Evolutionary conservation across 805 yeast genomes (phyloP).

Genomic region (Candida succiphila): DNA sequence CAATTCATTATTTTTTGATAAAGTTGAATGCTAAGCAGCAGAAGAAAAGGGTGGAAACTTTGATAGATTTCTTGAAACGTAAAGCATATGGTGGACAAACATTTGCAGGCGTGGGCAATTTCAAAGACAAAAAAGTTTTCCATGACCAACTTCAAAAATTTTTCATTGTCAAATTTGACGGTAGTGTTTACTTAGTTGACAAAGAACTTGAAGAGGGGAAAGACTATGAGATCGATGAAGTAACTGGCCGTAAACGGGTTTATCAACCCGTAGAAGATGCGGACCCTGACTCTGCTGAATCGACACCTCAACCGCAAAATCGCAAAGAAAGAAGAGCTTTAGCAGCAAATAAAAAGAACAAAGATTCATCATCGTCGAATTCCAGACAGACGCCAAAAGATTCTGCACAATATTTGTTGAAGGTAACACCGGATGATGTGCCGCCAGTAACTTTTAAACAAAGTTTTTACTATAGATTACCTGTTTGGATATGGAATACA

Average conservation of each 20-base stretch:
- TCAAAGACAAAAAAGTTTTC: slow-evolving; percentile 31
- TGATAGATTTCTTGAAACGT: slow-evolving; percentile 38
- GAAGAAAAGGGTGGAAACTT: slow-evolving; percentile 38
- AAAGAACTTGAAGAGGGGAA: slow-evolving; percentile 17
- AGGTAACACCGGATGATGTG: slow-evolving; percentile 38
- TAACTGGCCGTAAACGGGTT: slow-evolving; percentile 8
- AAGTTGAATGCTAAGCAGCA: slow-evolving; percentile 47
- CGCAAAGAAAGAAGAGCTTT: slow-evolving; percentile 10
- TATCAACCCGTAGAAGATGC: slow-evolving; percentile 3
- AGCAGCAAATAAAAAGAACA: slow-evolving; percentile 5
- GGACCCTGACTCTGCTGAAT: background rate
- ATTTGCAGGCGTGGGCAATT: slow-evolving; percentile 38
- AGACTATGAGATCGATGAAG: slow-evolving; percentile 13
- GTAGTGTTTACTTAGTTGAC: slow-evolving; percentile 44
- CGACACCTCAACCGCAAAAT: too few relatives aligned
- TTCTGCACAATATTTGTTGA: slow-evolving; percentile 26
- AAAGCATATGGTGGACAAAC: slow-evolving; percentile 47
- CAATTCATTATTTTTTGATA: slow-evolving; percentile 49
- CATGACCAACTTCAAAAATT: slow-evolving; percentile 36
- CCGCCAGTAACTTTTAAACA: slow-evolving; percentile 39
- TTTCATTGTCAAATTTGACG: slow-evolving; percentile 47
- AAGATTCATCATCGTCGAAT: background rate
- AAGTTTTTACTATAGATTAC: slow-evolving; percentile 31
- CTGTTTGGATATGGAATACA: slow-evolving; percentile 33
- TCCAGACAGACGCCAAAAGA: background rate